Evolutionary conservation across 2,329 filamentous ascomycete species (phyloP), one percentile per base, ranked within the genome.

Genomic region (Colletotrichum sp.): DNA sequence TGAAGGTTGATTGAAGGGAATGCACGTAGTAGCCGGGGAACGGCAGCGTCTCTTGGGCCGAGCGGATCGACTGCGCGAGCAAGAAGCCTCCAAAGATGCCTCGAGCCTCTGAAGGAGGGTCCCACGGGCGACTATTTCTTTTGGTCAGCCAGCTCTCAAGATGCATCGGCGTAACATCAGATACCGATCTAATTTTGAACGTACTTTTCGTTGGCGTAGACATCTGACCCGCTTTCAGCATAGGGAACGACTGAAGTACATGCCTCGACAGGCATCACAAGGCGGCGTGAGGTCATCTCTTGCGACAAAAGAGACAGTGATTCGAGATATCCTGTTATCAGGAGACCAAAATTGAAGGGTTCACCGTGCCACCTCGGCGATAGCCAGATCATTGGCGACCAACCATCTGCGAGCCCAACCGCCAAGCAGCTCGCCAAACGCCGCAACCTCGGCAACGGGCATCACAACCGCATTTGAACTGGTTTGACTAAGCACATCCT

Each of bases 21-120:
- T 63, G 30, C 18, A 63, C 59, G n/a, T n/a, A 63, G 26, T 63
- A 63, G 0, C 3, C 59, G 2, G 18, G 3, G 2, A 2, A 28
- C 12, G 36, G 16, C 8, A 66, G 24, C 26, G 63, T 66, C 16
- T 66, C 24, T 13, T 66, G 63, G 24, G 36, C 63, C 1, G 63
- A 36, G 2, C 21, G 15, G 8, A 66, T 49, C 0, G 63, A 66
- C 36, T 66, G 63, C 2, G 32, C 63, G 4, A 66, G 63, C 10
- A 66, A 30, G 7, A 66, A 66, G 9, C 63, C 63, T 6, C 63
- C 63, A 10, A 66, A 66, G 10, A 66, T 52, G 4, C 63, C 63
- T 66, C 63, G 16, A 9, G 63, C 63, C 12, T 63, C 59, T 3
- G 59, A 63, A 15, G 59, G 59, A 12, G 59, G 59, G 7, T 36